Conservation (phyloP, 2,329 filamentous ascomycete genomes). For the Ophiostoma sp. region DNA sequence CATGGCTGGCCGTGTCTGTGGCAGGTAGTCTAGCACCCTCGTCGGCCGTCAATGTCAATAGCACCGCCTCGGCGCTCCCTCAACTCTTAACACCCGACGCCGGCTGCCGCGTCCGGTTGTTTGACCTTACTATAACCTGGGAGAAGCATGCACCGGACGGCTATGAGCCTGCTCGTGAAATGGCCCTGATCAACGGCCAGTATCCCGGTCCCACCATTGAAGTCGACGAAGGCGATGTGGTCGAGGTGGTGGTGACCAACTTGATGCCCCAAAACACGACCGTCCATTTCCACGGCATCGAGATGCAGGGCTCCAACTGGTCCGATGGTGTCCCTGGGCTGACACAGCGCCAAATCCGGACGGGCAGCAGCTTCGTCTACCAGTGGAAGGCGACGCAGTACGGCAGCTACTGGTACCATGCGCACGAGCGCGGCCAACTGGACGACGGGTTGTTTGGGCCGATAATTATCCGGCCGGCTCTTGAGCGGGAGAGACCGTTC, state of each 20-base stretch:
- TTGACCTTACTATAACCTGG: conserved; percentile 36
- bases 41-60: background rate
- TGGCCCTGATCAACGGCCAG: conserved; percentile 53
- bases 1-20: conserved; percentile 14
- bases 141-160: conserved; percentile 41
- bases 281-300: conserved; percentile 49
- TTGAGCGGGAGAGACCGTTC: conserved; percentile 41
- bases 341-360: conserved; percentile 47
- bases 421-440: conserved; percentile 50
- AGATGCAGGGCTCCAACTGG: conserved; percentile 51
- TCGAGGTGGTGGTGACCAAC: conserved; percentile 44
- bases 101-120: conserved; percentile 17
- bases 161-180: conserved; percentile 33
- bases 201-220: conserved; percentile 57
- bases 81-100: conserved; percentile 3
- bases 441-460: conserved; percentile 56
- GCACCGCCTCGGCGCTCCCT: background rate
- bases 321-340: conserved; percentile 56
- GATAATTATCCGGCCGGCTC: conserved; percentile 44
- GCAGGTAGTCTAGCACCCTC: background rate
- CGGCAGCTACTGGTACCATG: conserved; percentile 58
- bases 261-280: conserved; percentile 43
- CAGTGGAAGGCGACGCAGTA: conserved; percentile 51
- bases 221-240: conserved; percentile 46
- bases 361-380: conserved; percentile 47